Evolutionary conservation across 345 rosid species (phyloP).

Genomic region (Trapa incisa): DNA sequence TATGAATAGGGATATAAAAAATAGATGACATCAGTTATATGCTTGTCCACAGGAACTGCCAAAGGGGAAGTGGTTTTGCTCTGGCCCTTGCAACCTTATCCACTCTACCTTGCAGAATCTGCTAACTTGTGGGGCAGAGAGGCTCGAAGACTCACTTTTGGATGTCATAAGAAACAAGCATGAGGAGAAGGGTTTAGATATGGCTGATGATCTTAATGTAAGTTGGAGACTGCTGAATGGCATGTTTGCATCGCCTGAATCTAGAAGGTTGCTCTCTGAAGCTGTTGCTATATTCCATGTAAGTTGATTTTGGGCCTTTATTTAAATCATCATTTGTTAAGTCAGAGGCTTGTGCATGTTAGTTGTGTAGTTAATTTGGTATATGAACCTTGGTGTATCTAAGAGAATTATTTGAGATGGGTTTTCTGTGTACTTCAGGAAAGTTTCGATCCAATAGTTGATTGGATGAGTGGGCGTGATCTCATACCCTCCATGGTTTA

Average conservation of each 20-base stretch:
- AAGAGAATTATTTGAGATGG: background rate
- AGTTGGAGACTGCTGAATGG: constrained; percentile 91
- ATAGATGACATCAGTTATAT: constrained; percentile 9
- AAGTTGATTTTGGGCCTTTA: constrained; percentile 21
- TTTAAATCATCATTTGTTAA: background rate
- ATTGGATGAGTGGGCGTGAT: constrained; percentile 55
- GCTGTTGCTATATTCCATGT: constrained; percentile 94
- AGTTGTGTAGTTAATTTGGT: background rate
- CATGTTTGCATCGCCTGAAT: constrained; percentile 46
- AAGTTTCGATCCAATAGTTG: constrained; percentile 81
- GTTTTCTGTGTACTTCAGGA: constrained; percentile 30
- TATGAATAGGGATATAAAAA: background rate
- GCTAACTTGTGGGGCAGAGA: constrained; percentile 57
- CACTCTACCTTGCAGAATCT: constrained; percentile 60
- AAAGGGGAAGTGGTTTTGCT: constrained; percentile 89
- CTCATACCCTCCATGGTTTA: constrained; percentile 87
- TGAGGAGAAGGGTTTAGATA: constrained; percentile 28
- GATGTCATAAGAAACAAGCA: constrained; percentile 37
- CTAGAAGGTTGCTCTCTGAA: constrained; percentile 55
- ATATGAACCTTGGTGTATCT: background rate
- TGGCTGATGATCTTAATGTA: constrained; percentile 29
- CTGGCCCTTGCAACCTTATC: constrained; percentile 55
- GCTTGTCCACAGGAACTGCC: constrained; percentile 64
- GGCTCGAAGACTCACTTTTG: constrained; percentile 54
- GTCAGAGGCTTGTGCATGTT: background rate